Evolutionary conservation across 2,329 filamentous ascomycete species (phyloP), one percentile per base, ranked within the genome.

Genomic region (Diaporthe aspalathi): DNA sequence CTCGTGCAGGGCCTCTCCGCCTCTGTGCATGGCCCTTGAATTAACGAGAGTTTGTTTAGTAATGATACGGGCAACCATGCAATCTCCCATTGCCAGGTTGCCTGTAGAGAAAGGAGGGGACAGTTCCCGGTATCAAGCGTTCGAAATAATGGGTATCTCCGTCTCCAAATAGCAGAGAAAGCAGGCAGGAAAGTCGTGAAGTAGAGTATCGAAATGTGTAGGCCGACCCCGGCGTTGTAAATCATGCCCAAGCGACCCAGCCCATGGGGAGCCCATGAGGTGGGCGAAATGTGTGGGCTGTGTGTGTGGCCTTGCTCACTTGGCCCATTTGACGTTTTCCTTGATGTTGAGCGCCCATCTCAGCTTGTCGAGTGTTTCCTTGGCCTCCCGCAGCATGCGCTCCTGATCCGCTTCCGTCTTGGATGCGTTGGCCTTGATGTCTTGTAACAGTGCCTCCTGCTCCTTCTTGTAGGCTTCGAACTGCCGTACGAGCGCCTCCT

Each of bases 291-390:
- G 22, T 24, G 43, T 49, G 40, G 2, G 32, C 24, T 32, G 27
- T 32, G 27, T 29, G 16, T 20, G 16, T 40, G 27, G 24, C 20
- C 29, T 17, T 7, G 49, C 70, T 84, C 79, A 90, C 79, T 87
- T 80, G 8, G 88, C 87, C 68, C 83, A 87, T 70, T 84, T 84
- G 70, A 91, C 85, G 74, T 88, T 90, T 73, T 88, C 82, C 82
- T 92, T 91, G 66, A 93, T 86, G 67, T 87, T 89, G 74, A 94
- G 85, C 17, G 92, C 91, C 92, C 92, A 94, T 77, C 85, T 89
- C 80, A 95, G 85, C 83, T 93, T 89, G 73, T 90, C 85, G 65
- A 93, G 82, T n/a, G 88, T 87, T 75, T 88, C 84, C 74, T 85
- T 84, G 53, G 90, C 83, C 77, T 91, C 88, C 47, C 85, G 80